phyloP scores from a whole-genome alignment of 176 grass and related monocot genomes.

The Musa itinerans region DNA sequence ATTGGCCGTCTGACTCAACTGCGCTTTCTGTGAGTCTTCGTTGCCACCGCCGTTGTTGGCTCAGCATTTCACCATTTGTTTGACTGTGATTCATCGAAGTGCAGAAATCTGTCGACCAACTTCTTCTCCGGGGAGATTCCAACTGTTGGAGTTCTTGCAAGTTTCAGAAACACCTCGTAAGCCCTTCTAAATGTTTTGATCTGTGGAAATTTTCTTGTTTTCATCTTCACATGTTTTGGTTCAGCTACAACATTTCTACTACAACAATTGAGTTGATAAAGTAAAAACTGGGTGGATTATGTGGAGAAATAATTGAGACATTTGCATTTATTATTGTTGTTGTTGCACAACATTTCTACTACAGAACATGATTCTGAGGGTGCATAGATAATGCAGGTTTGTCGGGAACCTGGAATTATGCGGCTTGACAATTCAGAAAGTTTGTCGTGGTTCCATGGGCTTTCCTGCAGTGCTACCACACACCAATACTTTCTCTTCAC shows the following conservation, averaged over 20 bases:
- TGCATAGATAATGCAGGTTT: slow-evolving; percentile 35
- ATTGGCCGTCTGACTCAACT: slow-evolving; percentile 66
- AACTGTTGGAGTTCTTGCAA: slow-evolving; percentile 68
- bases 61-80: background rate
- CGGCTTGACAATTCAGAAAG: slow-evolving; percentile 62
- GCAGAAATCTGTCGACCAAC: slow-evolving; percentile 82
- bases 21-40: slow-evolving; percentile 54
- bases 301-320: no score
- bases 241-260: background rate
- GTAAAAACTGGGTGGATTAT: no score
- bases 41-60: background rate
- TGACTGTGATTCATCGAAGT: background rate
- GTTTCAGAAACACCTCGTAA: slow-evolving; percentile 94
- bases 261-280: no score
- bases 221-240: background rate
- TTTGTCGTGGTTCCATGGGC: slow-evolving; percentile 62
- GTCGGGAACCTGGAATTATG: slow-evolving; percentile 90
- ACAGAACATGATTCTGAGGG: no score
- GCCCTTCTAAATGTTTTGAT: background rate
- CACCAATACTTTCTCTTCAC: slow-evolving; percentile 44
- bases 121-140: slow-evolving; percentile 96
- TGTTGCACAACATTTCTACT: no score
- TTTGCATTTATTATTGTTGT: no score
- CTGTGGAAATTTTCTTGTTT: background rate
- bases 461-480: slow-evolving; percentile 87